These are phyloP conservation scores for Coprinopsis strossmayeri DNA, from an alignment of 768 basidiomycete genomes.

Conservation along the genomic window DNA sequence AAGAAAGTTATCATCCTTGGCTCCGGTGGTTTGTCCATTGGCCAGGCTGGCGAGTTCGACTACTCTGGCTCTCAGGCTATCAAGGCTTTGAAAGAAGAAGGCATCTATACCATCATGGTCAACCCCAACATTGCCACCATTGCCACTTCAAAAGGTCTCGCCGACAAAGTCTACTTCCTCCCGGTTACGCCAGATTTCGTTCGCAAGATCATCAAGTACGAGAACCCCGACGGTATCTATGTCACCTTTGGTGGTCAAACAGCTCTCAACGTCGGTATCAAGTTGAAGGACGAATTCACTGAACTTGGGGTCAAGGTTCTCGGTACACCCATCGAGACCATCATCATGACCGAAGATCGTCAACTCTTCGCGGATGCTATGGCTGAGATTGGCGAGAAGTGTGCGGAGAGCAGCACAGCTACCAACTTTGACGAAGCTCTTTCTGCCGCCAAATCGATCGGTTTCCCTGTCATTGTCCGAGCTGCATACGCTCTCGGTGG, in stretches of 20 bases:
- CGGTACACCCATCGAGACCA: slow-evolving; percentile 94
- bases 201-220: slow-evolving; percentile 96
- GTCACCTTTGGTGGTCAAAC: slow-evolving; percentile 99
- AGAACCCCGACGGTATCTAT: slow-evolving; percentile 98
- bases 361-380: slow-evolving; percentile 92
- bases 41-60: slow-evolving; percentile 99
- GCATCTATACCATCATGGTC: slow-evolving; percentile 97
- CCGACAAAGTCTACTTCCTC: slow-evolving; percentile 99
- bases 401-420: slow-evolving; percentile 84
- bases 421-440: slow-evolving; percentile 83
- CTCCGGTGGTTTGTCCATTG: slow-evolving; percentile 95
- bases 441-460: slow-evolving; percentile 75
- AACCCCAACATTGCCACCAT: slow-evolving; percentile 99
- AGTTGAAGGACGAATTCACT: slow-evolving; percentile 94
- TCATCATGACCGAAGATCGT: slow-evolving; percentile 95
- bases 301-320: slow-evolving; percentile 87
- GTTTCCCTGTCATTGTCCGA: slow-evolving; percentile 93
- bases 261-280: slow-evolving; percentile 93
- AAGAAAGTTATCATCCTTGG: slow-evolving; percentile 95
- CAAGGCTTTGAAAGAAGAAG: slow-evolving; percentile 98
- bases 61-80: slow-evolving; percentile 99
- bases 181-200: slow-evolving; percentile 98
- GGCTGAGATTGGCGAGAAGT: slow-evolving; percentile 93
- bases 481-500: slow-evolving; percentile 97
- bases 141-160: slow-evolving; percentile 93